These are phyloP conservation scores for Globisporangium megalacanthum DNA, from an alignment of 352 stramenopile species.

Conservation along the genomic window DNA sequence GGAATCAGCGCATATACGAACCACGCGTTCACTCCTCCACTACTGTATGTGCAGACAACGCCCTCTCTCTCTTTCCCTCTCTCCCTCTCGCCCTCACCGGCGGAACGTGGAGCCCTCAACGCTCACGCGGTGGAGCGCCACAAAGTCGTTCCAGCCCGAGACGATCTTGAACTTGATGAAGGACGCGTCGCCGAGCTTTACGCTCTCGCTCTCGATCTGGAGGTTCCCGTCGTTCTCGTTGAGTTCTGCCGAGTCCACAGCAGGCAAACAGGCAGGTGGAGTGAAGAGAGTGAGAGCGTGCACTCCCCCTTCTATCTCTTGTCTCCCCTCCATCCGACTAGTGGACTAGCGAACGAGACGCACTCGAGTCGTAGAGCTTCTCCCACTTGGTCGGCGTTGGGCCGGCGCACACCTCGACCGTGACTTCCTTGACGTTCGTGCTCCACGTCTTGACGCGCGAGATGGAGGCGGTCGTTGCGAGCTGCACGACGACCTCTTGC, in stretches of 20 bases:
- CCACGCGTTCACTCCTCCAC: no score
- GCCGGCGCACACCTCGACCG: conserved; percentile 60
- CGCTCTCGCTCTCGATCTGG: conserved; percentile 70
- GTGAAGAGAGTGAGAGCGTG: neutral
- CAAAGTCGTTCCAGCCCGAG: conserved; percentile 80
- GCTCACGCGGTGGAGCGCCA: conserved; percentile 65
- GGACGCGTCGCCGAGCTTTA: conserved; percentile 64
- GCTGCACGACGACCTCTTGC: conserved; percentile 76
- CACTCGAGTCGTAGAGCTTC: conserved; percentile 70
- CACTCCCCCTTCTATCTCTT: no score
- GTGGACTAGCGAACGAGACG: conserved; percentile 5
- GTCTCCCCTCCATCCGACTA: neutral
- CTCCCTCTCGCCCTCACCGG: conserved; percentile 3
- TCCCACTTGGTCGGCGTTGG: conserved; percentile 77
- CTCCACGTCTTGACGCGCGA: conserved; percentile 80
- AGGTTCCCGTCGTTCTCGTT: conserved; percentile 78
- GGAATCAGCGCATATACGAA: no score
- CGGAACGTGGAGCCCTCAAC: conserved; percentile 69
- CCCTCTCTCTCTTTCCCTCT: neutral
- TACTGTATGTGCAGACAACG: neutral
- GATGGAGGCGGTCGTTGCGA: conserved; percentile 70
- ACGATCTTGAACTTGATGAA: conserved; percentile 85
- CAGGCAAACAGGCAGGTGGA: conserved; percentile 1
- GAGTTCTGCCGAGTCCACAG: conserved; percentile 34
- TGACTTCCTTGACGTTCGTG: conserved; percentile 66